Conservation (phyloP, 345 rosid genomes). For the Acer saccharum region DNA sequence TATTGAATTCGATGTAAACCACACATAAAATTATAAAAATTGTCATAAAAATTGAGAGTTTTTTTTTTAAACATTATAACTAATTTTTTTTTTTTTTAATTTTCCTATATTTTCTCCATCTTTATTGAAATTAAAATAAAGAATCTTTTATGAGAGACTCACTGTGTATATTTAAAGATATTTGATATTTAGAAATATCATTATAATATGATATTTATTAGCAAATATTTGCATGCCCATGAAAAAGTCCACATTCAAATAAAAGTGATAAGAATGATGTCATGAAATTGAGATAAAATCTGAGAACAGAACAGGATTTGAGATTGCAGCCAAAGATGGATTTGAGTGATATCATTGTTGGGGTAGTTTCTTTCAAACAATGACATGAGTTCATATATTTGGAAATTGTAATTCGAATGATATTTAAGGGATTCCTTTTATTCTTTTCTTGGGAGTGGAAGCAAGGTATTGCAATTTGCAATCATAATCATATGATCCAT, state of each 20-base stretch:
- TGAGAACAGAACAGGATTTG: background rate
- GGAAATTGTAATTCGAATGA: background rate
- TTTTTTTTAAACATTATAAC: no score
- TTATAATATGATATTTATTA: background rate
- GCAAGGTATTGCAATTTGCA: background rate
- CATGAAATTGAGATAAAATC: background rate
- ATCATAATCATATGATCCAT: conserved; percentile 2
- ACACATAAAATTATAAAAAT: no score
- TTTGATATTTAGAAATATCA: background rate
- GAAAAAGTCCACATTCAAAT: background rate
- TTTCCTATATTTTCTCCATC: no score
- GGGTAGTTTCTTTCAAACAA: conserved; percentile 12
- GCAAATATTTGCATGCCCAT: background rate
- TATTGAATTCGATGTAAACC: no score
- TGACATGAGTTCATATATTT: conserved; percentile 1
- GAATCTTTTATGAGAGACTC: no score
- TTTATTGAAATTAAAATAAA: no score
- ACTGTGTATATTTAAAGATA: no score
- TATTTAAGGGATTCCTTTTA: background rate
- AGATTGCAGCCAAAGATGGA: conserved; percentile 1
- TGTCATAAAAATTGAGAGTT: no score
- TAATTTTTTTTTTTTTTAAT: no score
- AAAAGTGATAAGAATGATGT: conserved; percentile 2
- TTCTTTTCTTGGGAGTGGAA: background rate
- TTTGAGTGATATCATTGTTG: background rate